Conservation (phyloP, 257 asterid species). For the Rubia yunnanensis region DNA sequence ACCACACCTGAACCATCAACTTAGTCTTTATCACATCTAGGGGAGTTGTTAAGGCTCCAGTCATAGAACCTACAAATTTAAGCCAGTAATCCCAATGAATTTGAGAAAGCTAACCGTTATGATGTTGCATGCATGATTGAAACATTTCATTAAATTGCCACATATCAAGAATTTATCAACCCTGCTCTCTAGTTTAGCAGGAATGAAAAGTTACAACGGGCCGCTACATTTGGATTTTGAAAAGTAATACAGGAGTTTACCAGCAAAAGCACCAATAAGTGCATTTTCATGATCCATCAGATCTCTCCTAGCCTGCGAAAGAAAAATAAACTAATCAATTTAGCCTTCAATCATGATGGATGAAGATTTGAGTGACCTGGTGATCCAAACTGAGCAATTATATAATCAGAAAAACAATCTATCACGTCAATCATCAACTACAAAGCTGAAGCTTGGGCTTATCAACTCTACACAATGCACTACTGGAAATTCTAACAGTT, state of each 20-base stretch:
- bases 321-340: background rate
- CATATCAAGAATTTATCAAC: background rate
- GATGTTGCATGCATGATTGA: background rate
- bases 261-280: slow-evolving; percentile 65
- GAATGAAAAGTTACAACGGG: background rate
- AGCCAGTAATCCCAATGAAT: background rate
- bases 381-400: background rate
- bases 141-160: background rate
- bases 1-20: slow-evolving; percentile 57
- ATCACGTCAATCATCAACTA: background rate
- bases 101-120: background rate
- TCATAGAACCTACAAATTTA: slow-evolving; percentile 45
- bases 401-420: background rate
- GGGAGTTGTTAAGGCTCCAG: slow-evolving; percentile 66
- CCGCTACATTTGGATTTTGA: background rate
- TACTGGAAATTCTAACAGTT: background rate
- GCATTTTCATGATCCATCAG: slow-evolving; percentile 60
- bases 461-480: background rate
- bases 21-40: slow-evolving; percentile 65
- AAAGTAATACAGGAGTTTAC: slow-evolving; percentile 20
- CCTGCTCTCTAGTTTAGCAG: background rate
- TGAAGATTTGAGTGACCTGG: background rate
- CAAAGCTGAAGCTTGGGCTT: background rate
- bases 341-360: background rate
- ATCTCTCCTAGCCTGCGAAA: slow-evolving; percentile 52